phyloP scores from a whole-genome alignment of 2,329 filamentous ascomycete species.

The Aspergillus nomiae region DNA sequence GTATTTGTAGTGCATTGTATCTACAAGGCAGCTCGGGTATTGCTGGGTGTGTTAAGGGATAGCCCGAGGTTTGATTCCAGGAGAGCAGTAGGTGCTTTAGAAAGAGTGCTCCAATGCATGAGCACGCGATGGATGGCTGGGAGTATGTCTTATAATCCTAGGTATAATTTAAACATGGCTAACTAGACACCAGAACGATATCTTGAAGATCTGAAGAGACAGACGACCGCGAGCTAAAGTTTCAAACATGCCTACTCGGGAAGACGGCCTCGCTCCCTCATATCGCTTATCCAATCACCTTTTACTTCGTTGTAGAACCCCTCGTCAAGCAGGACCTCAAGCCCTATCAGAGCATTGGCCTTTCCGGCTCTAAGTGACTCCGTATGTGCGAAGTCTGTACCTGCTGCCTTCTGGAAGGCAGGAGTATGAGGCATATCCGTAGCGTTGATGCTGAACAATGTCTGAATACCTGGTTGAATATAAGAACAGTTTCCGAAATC shows the following conservation, averaged over 20 bases:
- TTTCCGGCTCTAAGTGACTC: background rate
- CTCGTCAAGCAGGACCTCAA: slow-evolving; percentile 4
- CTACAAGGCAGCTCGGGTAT: background rate
- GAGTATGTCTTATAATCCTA: background rate
- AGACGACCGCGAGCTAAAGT: background rate
- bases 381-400: background rate
- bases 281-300: background rate
- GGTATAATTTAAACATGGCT: background rate
- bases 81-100: background rate
- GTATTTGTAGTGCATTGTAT: background rate
- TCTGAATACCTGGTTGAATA: background rate
- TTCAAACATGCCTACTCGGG: background rate
- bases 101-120: background rate
- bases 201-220: background rate
- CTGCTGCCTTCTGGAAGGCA: background rate
- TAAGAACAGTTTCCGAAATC: slow-evolving; percentile 1
- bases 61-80: background rate
- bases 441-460: background rate
- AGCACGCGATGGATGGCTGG: background rate
- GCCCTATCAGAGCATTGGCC: background rate
- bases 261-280: background rate
- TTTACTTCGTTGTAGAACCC: background rate
- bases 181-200: background rate
- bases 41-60: background rate
- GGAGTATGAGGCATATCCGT: background rate